A percentile compares a stretch with the other conserved stretches of the same genome.
These are phyloP conservation scores for Plasmodium knowlesi DNA, from an alignment of 169 alveolate species.

Conservation along the genomic window DNA sequence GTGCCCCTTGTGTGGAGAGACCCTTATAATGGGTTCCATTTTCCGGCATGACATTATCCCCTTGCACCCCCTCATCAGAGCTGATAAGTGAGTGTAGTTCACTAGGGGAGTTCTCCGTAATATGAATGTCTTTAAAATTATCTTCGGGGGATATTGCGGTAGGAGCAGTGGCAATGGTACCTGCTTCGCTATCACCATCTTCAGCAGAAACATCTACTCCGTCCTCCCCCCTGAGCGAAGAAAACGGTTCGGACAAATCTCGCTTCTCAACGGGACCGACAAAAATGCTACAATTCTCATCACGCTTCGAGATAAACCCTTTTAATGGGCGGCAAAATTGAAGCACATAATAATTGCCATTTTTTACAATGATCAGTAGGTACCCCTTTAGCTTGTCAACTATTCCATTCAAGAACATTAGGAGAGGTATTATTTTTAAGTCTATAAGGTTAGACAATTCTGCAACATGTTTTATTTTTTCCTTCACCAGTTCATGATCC, in stretches of 20 bases:
- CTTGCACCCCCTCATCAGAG: not conserved
- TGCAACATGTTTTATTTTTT: not conserved
- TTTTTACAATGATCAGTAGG: not conserved
- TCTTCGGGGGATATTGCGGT: not conserved
- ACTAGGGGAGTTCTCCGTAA: not conserved
- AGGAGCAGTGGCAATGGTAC: not conserved
- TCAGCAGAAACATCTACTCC: not conserved
- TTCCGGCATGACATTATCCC: not conserved
- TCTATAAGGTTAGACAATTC: constrained; percentile 15
- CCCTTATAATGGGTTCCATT: not conserved
- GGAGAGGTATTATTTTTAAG: not conserved
- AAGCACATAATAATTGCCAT: not conserved
- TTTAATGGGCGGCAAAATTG: not conserved
- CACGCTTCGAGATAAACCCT: not conserved
- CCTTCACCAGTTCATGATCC: not conserved
- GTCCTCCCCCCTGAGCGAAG: not conserved
- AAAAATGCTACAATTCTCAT: not conserved
- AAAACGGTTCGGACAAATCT: not conserved
- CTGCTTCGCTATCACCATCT: not conserved
- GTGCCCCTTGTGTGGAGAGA: not conserved
- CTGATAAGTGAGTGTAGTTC: not conserved
- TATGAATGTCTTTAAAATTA: not conserved
- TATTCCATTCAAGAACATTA: constrained; percentile 6
- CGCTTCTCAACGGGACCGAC: not conserved
- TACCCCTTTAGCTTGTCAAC: not conserved